These are phyloP conservation scores for Halophytophthora polymorphica DNA, from an alignment of 352 stramenopile species.

Conservation along the genomic window DNA sequence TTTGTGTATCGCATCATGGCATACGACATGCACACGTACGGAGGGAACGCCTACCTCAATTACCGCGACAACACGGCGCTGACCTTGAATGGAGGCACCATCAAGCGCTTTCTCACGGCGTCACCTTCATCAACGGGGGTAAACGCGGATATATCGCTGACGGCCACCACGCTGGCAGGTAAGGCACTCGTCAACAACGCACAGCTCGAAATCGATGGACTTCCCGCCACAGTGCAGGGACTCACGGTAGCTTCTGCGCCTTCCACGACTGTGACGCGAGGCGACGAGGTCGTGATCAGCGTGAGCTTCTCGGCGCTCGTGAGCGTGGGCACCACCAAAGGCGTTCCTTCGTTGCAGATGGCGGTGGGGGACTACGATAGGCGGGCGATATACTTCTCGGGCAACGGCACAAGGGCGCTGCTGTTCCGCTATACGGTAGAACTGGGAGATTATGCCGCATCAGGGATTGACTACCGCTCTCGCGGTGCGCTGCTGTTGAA, in stretches of 20 bases:
- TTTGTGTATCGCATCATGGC: slow-evolving; percentile 75
- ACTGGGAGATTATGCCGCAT: slow-evolving; percentile 47
- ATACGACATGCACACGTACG: slow-evolving; percentile 49
- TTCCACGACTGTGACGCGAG: slow-evolving; percentile 38
- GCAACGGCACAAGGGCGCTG: slow-evolving; percentile 43
- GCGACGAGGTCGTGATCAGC: slow-evolving; percentile 43
- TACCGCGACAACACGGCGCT: slow-evolving; percentile 62
- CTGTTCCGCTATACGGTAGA: slow-evolving; percentile 65
- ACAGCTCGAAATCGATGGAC: slow-evolving; percentile 49
- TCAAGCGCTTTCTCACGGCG: slow-evolving; percentile 31
- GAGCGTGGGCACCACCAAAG: slow-evolving; percentile 49
- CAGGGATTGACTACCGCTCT: slow-evolving; percentile 55
- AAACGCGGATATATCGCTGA: slow-evolving; percentile 38
- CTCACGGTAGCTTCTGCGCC: slow-evolving; percentile 37
- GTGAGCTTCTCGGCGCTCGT: slow-evolving; percentile 68
- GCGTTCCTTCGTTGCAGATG: slow-evolving; percentile 53
- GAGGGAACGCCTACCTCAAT: slow-evolving; percentile 50
- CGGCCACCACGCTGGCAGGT: slow-evolving; percentile 22
- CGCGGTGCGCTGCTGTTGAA: slow-evolving; percentile 53
- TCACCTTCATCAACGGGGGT: slow-evolving; percentile 4
- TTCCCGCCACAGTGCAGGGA: slow-evolving; percentile 39
- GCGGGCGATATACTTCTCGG: slow-evolving; percentile 56
- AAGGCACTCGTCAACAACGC: slow-evolving; percentile 51
- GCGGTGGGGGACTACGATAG: slow-evolving; percentile 59
- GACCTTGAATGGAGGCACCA: slow-evolving; percentile 64